Evolutionary conservation across 345 rosid species (phyloP).

Genomic region (Euphorbia peplus): DNA sequence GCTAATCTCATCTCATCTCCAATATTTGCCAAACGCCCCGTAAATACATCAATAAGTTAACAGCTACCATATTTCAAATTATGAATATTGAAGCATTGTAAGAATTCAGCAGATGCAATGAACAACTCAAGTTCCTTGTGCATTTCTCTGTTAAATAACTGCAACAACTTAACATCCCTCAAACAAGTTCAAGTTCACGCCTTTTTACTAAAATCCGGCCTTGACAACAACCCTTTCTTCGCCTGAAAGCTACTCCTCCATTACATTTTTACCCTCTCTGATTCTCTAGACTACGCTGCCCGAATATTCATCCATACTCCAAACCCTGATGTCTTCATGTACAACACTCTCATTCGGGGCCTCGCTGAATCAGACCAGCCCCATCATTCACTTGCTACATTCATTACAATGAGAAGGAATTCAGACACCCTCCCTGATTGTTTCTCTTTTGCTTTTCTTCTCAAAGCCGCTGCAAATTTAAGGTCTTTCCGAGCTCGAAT

Average conservation of each 20-base stretch:
- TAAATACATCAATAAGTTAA: too few species aligned
- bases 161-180: conserved; percentile 47
- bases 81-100: too few species aligned
- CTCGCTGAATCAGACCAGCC: conserved; percentile 51
- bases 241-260: conserved; percentile 60
- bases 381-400: conserved; percentile 33
- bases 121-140: conserved; percentile 22
- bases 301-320: conserved; percentile 44
- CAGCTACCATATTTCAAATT: too few species aligned
- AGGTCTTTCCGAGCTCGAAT: conserved; percentile 41
- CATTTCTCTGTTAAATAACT: conserved; percentile 36
- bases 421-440: conserved; percentile 49
- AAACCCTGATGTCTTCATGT: conserved; percentile 64
- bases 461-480: conserved; percentile 56
- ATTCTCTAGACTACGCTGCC: conserved; percentile 45
- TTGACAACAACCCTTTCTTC: conserved; percentile 38
- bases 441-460: conserved; percentile 59
- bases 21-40: too few species aligned
- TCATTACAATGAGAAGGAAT: conserved; percentile 42
- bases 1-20: too few species aligned
- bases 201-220: conserved; percentile 42
- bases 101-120: conserved; percentile 22
- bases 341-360: conserved; percentile 66
- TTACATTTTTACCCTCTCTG: conserved; percentile 38
- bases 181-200: conserved; percentile 59